Evolutionary conservation across 208 protist genomes (phyloP).

Genomic region (Herpetomonas tarakana): DNA sequence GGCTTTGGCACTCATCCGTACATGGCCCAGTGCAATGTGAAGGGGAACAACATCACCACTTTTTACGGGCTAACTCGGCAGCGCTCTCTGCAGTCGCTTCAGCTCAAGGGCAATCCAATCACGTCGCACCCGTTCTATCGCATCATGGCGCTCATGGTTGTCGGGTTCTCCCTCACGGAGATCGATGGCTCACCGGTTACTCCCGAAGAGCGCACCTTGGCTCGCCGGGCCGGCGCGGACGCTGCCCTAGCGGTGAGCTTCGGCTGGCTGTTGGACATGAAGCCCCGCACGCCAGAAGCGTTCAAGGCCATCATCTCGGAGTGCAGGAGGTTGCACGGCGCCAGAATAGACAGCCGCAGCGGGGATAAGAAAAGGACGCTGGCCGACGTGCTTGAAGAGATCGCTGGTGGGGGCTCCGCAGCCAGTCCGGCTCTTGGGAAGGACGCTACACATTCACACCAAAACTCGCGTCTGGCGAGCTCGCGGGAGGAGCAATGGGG

Average conservation of each 20-base stretch:
- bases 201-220: constrained; percentile 41
- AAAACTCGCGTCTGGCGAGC: not conserved
- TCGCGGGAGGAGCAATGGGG: not conserved
- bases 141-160: constrained; percentile 65
- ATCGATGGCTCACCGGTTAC: constrained; percentile 61
- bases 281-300: constrained; percentile 26
- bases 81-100: constrained; percentile 38
- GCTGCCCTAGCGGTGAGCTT: constrained; percentile 74
- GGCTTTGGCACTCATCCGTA: constrained; percentile 76
- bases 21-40: constrained; percentile 48
- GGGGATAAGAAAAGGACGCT: constrained; percentile 2
- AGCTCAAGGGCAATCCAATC: constrained; percentile 65
- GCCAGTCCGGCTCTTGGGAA: not conserved
- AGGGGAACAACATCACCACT: constrained; percentile 49
- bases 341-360: constrained; percentile 2
- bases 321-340: constrained; percentile 25
- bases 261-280: constrained; percentile 67
- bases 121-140: constrained; percentile 67
- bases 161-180: constrained; percentile 54
- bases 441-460: too few species aligned
- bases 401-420: not conserved
- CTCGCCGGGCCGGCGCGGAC: constrained; percentile 25
- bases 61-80: constrained; percentile 74
- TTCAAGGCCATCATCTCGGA: constrained; percentile 49
- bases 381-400: constrained; percentile 3